Evolutionary conservation across 495 filamentous ascomycete genomes (phyloP).

Genomic region (Cladorrhinum samala): DNA sequence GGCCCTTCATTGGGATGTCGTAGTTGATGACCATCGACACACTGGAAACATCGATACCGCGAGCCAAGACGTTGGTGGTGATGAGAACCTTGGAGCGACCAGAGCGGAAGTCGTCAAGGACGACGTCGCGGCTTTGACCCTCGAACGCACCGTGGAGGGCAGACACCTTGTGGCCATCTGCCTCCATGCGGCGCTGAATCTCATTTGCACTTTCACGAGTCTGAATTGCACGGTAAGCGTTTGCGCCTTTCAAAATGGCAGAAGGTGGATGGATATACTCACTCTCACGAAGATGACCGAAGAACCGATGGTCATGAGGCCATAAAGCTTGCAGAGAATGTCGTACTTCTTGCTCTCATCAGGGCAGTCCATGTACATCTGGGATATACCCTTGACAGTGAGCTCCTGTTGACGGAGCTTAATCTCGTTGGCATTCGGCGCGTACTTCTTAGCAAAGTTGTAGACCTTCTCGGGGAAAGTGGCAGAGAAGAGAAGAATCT

Average conservation of each 20-base stretch:
- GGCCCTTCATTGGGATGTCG: slow-evolving; percentile 58
- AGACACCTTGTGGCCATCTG: slow-evolving; percentile 85
- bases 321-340: slow-evolving; percentile 84
- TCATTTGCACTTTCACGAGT: slow-evolving; percentile 72
- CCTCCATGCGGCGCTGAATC: slow-evolving; percentile 79
- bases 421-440: slow-evolving; percentile 79
- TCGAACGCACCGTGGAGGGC: slow-evolving; percentile 82
- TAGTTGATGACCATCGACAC: slow-evolving; percentile 99
- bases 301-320: slow-evolving; percentile 88
- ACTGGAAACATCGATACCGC: slow-evolving; percentile 94
- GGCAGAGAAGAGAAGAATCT: slow-evolving; percentile 91
- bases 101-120: slow-evolving; percentile 82
- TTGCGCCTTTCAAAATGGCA: neutral
- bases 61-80: slow-evolving; percentile 93
- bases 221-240: slow-evolving; percentile 38
- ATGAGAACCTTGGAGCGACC: slow-evolving; percentile 95
- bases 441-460: slow-evolving; percentile 69
- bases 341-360: slow-evolving; percentile 77
- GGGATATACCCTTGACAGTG: slow-evolving; percentile 93
- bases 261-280: slow-evolving; percentile 17
- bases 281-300: slow-evolving; percentile 97
- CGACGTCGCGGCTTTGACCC: slow-evolving; percentile 70
- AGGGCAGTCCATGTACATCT: slow-evolving; percentile 90
- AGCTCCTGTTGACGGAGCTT: slow-evolving; percentile 85
- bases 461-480: slow-evolving; percentile 87